These are phyloP conservation scores for Mallotus nudiflorus DNA, from an alignment of 345 rosid species.

Conservation along the genomic window DNA sequence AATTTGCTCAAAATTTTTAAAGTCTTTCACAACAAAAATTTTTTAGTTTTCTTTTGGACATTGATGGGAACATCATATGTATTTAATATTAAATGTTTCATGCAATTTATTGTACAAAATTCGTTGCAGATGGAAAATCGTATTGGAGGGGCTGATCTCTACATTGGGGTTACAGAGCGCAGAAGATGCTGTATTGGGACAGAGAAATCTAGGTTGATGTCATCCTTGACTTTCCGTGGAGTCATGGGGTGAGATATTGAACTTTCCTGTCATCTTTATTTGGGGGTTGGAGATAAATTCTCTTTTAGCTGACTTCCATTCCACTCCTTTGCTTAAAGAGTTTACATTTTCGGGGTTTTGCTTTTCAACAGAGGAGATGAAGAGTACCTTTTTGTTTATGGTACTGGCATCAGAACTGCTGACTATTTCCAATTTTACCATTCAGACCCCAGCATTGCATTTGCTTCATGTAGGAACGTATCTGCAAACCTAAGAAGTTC, in stretches of 20 bases:
- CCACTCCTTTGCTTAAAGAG: neutral
- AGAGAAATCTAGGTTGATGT: slow-evolving; percentile 48
- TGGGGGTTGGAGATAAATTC: neutral
- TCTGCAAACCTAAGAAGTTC: slow-evolving; percentile 38
- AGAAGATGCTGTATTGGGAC: slow-evolving; percentile 55
- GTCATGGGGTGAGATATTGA: slow-evolving; percentile 50
- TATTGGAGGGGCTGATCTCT: slow-evolving; percentile 37
- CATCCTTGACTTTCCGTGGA: slow-evolving; percentile 57
- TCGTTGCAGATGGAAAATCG: slow-evolving; percentile 48
- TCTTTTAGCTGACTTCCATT: neutral
- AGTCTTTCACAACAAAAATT: neutral
- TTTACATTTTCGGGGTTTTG: slow-evolving; percentile 3
- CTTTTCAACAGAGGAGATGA: slow-evolving; percentile 56
- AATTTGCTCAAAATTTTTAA: neutral
- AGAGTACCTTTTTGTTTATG: slow-evolving; percentile 54
- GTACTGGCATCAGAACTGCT: slow-evolving; percentile 57
- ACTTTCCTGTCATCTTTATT: slow-evolving; percentile 14
- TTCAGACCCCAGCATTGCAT: slow-evolving; percentile 45
- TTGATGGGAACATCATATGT: neutral
- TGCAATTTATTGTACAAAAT: neutral
- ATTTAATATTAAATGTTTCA: neutral
- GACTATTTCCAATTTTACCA: slow-evolving; percentile 67
- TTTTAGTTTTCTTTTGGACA: too few species aligned
- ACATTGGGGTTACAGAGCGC: slow-evolving; percentile 60
- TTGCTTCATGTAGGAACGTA: slow-evolving; percentile 37